Conservation (phyloP, 805 yeast species). For the Schizosaccharomyces osmophilus region DNA sequence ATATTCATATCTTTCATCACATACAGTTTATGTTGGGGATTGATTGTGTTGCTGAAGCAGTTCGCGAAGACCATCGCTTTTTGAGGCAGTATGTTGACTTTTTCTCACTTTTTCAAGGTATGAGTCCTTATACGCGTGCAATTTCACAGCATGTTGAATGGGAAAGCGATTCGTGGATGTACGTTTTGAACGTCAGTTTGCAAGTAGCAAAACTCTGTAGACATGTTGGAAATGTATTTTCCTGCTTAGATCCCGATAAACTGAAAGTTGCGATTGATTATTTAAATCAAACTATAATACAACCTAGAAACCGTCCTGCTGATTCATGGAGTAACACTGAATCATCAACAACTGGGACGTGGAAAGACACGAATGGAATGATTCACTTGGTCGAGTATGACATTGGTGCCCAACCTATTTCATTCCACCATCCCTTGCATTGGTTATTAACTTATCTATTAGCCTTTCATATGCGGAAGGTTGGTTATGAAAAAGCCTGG, state of each 20-base stretch:
- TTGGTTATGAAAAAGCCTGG: background rate
- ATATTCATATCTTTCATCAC: slow-evolving; percentile 61
- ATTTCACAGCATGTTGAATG: slow-evolving; percentile 66
- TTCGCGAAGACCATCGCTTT: slow-evolving; percentile 22
- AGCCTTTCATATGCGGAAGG: background rate
- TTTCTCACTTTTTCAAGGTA: slow-evolving; percentile 47
- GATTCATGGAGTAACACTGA: slow-evolving; percentile 8
- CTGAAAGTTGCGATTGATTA: slow-evolving; percentile 1
- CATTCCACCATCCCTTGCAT: slow-evolving; percentile 63
- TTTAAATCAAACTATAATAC: slow-evolving; percentile 13
- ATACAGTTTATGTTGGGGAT: slow-evolving; percentile 53
- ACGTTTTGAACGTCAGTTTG: slow-evolving; percentile 42
- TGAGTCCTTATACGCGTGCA: slow-evolving; percentile 52
- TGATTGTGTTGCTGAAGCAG: slow-evolving; percentile 27
- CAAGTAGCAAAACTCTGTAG: slow-evolving; percentile 30
- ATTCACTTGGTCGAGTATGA: slow-evolving; percentile 16
- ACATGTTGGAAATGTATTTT: slow-evolving; percentile 14
- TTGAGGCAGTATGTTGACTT: slow-evolving; percentile 41
- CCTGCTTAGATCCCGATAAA: slow-evolving; percentile 5
- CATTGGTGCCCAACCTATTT: slow-evolving; percentile 26
- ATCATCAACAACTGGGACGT: background rate
- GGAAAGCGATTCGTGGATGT: slow-evolving; percentile 63
- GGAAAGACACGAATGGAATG: slow-evolving; percentile 5
- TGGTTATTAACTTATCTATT: slow-evolving; percentile 36
- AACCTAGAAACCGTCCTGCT: slow-evolving; percentile 5